Evolutionary conservation across 2,329 filamentous ascomycete genomes (phyloP), one percentile per base, ranked within the genome.

Genomic region (Hymenoscyphus scutula): DNA sequence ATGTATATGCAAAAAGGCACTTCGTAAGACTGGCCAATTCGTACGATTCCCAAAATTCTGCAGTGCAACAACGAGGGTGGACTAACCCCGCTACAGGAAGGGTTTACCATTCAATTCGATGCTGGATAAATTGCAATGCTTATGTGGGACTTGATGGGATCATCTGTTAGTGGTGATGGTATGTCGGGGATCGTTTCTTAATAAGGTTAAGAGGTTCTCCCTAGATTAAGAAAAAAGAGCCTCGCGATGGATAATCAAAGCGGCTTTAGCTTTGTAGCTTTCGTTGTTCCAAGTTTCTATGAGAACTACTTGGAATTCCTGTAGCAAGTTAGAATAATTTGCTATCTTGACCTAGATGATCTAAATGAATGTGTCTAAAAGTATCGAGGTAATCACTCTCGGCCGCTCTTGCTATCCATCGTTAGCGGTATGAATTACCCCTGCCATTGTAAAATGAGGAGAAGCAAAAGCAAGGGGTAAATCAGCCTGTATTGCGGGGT

Each of bases 1-100:
- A 37, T 51, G 37, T 32, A 53, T 25, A 53, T 29, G 25, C 29
- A 54, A 41, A 60, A 32, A 60, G 48, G 32, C 48, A 60, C 58
- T 38, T 60, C 25, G 32, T 51, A 32, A 53, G 29, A 29, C 53
- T 27, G 32, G 32, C 45, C 38, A 59, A 53, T 32, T 29, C 25
- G 45, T 37, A 59, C 38, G n/a, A 34, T 53, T 53, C n/a, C 58
- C 19, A 11, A 13, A 38, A 19, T 48, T 19, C n/a, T 30, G 27
- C 30, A 60, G 17, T 54, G 23, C n/a, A 34, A 57, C 17, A 19
- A 34, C 7, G 34, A 41, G 19, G 27, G 29, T 19, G 1, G 53
- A 13, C 27, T 13, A 34, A 55, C 53, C 53, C 53, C 53, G 32
- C 41, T 11, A 48, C 23, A n/a, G n/a, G 41, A 48, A 48, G 23